phyloP scores from a whole-genome alignment of 331 rosid species.

The Telfairia occidentalis region DNA sequence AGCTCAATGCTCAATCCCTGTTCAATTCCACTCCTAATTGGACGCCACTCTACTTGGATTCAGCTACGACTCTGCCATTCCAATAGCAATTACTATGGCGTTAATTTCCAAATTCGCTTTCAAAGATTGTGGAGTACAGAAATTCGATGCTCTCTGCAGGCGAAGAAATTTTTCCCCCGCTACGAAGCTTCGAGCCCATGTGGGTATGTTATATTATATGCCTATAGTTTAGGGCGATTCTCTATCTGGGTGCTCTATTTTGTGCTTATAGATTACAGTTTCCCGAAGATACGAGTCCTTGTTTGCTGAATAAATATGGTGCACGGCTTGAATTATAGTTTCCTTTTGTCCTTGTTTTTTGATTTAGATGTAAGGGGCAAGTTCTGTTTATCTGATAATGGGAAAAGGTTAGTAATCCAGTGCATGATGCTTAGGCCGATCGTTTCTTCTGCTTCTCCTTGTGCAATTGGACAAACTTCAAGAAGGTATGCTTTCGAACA shows the following conservation, averaged over 20 bases:
- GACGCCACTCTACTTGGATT: not conserved
- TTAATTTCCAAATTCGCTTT: slow-evolving; percentile 42
- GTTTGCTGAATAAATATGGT: not conserved
- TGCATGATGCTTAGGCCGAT: slow-evolving; percentile 33
- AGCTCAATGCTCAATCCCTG: not conserved
- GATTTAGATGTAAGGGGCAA: slow-evolving; percentile 28
- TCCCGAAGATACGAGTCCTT: not conserved
- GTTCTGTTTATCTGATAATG: slow-evolving; percentile 27
- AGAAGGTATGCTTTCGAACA: slow-evolving; percentile 41
- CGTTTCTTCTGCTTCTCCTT: slow-evolving; percentile 19
- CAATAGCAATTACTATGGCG: slow-evolving; percentile 30
- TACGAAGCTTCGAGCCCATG: slow-evolving; percentile 25
- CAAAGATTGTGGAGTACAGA: slow-evolving; percentile 29
- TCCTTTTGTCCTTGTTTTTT: not conserved
- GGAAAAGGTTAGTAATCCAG: slow-evolving; percentile 28
- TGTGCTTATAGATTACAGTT: not conserved
- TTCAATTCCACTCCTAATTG: not conserved
- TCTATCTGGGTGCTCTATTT: not conserved
- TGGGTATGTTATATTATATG: slow-evolving; percentile 37
- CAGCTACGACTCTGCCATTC: not conserved
- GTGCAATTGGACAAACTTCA: slow-evolving; percentile 16
- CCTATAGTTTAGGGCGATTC: not conserved
- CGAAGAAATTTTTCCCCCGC: slow-evolving; percentile 18
- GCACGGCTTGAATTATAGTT: not conserved
- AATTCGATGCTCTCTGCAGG: slow-evolving; percentile 22